Conservation (phyloP, 176 grass and related monocot species). For the Zoysia pacifica region DNA sequence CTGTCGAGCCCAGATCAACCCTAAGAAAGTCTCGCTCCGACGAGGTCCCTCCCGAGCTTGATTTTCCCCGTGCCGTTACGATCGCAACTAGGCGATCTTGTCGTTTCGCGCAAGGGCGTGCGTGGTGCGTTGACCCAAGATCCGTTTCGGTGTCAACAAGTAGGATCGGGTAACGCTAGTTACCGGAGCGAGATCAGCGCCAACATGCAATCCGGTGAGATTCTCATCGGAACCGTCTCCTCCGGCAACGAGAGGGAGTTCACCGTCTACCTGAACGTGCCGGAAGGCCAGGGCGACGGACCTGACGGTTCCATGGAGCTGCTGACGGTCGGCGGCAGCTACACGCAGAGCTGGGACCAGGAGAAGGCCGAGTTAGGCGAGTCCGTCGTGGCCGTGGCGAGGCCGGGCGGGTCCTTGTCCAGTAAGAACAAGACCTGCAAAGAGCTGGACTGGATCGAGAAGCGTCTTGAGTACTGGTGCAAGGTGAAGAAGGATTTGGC, state of each 20-base stretch:
- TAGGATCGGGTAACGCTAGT: no score
- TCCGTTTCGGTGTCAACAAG: no score
- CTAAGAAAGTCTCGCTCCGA: no score
- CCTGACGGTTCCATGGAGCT: neutral
- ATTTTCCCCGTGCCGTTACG: no score
- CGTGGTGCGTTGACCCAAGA: no score
- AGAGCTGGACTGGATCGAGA: neutral
- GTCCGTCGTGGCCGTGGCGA: neutral
- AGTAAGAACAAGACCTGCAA: neutral
- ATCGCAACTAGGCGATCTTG: no score
- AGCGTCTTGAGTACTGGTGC: constrained; percentile 24
- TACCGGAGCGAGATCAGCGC: no score
- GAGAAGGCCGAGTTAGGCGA: neutral
- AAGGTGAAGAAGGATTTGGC: constrained; percentile 6
- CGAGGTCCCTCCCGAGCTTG: no score
- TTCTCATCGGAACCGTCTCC: neutral
- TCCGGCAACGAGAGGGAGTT: neutral
- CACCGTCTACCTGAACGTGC: constrained; percentile 15
- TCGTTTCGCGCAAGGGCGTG: no score
- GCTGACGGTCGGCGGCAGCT: neutral
- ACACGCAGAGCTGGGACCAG: neutral
- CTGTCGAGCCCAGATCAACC: no score
- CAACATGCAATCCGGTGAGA: neutral
- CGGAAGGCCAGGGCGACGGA: neutral
- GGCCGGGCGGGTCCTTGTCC: neutral